Evolutionary conservation across 208 protist genomes (phyloP).

Genomic region (Crithidia sp.): DNA sequence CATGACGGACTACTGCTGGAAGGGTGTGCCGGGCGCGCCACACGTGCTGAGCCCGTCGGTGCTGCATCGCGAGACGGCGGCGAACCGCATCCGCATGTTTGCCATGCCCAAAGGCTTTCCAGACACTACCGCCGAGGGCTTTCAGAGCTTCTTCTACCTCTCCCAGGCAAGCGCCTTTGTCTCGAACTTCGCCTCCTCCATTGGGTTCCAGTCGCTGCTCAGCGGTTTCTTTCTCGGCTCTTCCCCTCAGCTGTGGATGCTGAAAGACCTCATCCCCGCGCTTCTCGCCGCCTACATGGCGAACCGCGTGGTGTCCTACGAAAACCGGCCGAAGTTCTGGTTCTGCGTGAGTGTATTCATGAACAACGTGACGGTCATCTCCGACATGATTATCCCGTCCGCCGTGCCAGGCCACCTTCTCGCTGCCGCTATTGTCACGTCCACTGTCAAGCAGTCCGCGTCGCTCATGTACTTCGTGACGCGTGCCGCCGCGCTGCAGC

Average conservation of each 20-base stretch:
- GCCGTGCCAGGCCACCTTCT: constrained; percentile 72
- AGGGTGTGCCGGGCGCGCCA: constrained; percentile 20
- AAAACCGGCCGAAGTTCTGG: constrained; percentile 91
- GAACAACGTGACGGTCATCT: constrained; percentile 77
- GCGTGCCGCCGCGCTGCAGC: constrained; percentile 75
- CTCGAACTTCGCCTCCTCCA: constrained; percentile 87
- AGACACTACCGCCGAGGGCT: constrained; percentile 66
- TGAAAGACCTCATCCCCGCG: constrained; percentile 83
- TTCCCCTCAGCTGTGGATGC: constrained; percentile 88
- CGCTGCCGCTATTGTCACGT: constrained; percentile 66
- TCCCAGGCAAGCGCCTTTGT: constrained; percentile 72
- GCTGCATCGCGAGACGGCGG: constrained; percentile 37
- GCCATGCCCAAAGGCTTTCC: constrained; percentile 86
- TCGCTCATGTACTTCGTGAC: constrained; percentile 88
- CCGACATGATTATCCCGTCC: constrained; percentile 83
- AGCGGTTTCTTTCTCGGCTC: constrained; percentile 82
- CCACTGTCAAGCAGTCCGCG: constrained; percentile 82
- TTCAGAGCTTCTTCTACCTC: constrained; percentile 84
- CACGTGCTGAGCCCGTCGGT: constrained; percentile 32
- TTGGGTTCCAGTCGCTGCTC: constrained; percentile 84
- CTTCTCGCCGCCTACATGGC: constrained; percentile 81
- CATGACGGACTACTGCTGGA: constrained; percentile 58
- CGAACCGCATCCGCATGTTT: constrained; percentile 51
- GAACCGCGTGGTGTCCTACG: constrained; percentile 84
- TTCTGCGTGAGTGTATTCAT: constrained; percentile 82